Conservation (phyloP, 163 green algal species). For the Chlamydomonas reinhardtii region DNA sequence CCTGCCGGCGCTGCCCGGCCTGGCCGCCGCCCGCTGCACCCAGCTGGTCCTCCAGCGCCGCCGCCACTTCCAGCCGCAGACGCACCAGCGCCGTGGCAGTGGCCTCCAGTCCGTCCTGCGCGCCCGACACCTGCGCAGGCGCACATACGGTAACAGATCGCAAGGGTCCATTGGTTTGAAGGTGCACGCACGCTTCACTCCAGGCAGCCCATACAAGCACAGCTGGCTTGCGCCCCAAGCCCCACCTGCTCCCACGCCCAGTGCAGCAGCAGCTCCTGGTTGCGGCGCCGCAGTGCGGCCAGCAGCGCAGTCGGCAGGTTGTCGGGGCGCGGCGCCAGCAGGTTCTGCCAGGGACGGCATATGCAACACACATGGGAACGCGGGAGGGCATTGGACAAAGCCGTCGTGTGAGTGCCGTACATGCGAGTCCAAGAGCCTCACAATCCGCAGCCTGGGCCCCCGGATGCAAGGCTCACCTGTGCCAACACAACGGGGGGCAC, state of each 20-base stretch:
- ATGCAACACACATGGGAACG: too few relatives aligned
- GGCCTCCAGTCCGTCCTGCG: slow-evolving; percentile 18
- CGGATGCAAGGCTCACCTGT: slow-evolving; percentile 45
- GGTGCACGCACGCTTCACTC: neutral
- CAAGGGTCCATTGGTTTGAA: neutral
- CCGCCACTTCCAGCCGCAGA: neutral
- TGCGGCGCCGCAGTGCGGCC: slow-evolving; percentile 13
- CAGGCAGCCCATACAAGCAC: neutral
- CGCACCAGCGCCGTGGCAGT: neutral
- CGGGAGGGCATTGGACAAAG: too few relatives aligned
- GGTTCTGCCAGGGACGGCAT: neutral
- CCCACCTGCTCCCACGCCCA: slow-evolving; percentile 38
- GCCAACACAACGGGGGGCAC: slow-evolving; percentile 40
- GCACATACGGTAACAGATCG: neutral
- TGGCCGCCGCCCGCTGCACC: neutral
- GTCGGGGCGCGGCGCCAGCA: slow-evolving; percentile 3
- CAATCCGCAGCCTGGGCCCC: slow-evolving; percentile 5
- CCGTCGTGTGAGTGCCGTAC: too few relatives aligned
- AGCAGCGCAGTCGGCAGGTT: neutral
- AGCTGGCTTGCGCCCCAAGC: too few relatives aligned
- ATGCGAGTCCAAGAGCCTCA: neutral
- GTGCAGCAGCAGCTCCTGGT: slow-evolving; percentile 44
- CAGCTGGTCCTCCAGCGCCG: slow-evolving; percentile 1
- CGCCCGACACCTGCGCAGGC: slow-evolving; percentile 14
- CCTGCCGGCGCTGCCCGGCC: slow-evolving; percentile 1